Conservation (phyloP, 805 yeast genomes). For the Myxozyma neglecta region DNA sequence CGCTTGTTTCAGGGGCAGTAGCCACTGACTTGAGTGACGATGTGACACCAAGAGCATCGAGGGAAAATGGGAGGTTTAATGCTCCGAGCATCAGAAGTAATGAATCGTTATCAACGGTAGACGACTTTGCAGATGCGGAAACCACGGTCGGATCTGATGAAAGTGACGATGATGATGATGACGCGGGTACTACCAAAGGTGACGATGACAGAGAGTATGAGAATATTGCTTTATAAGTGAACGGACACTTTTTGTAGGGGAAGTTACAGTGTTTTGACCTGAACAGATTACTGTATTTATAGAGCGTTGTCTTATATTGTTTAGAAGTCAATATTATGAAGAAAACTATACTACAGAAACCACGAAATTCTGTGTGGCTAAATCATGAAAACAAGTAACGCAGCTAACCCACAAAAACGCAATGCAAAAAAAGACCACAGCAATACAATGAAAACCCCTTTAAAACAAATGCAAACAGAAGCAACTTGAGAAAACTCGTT, state of each 20-base stretch:
- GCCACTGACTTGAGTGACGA: background rate
- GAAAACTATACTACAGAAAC: background rate
- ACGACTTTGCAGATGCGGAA: constrained; percentile 19
- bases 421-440: background rate
- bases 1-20: constrained; percentile 5
- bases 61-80: background rate
- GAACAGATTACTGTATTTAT: background rate
- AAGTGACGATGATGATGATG: constrained; percentile 10
- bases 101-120: constrained; percentile 4
- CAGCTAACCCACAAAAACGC: background rate
- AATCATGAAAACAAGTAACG: background rate
- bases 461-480: background rate
- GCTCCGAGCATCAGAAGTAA: background rate
- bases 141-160: constrained; percentile 3
- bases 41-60: constrained; percentile 6
- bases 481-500: background rate
- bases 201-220: constrained; percentile 18
- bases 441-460: background rate
- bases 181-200: background rate
- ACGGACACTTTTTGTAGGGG: background rate
- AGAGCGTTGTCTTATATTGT: no score
- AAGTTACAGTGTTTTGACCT: background rate
- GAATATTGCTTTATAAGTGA: constrained; percentile 9
- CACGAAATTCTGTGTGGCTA: background rate
- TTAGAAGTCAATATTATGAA: background rate